Evolutionary conservation across 305 asterid species (phyloP).

Genomic region (Fraxinus angustifolia): DNA sequence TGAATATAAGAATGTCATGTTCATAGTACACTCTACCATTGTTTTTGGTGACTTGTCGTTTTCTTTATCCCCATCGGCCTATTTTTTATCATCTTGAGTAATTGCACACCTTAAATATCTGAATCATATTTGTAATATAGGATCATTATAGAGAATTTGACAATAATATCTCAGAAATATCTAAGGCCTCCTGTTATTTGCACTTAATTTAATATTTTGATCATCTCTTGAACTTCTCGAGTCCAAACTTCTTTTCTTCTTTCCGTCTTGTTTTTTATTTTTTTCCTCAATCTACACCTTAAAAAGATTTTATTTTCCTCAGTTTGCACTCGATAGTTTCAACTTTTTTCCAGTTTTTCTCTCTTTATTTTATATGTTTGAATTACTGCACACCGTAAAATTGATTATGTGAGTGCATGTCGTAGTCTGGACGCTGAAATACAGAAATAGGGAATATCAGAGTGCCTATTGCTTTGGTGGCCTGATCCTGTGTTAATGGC

Average conservation of each 20-base stretch:
- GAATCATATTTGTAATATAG: slow-evolving; percentile 18
- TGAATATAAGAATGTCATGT: slow-evolving; percentile 34
- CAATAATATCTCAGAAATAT: slow-evolving; percentile 6
- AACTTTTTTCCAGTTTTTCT: neutral
- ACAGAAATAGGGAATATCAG: neutral
- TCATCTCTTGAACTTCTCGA: neutral
- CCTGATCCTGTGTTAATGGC: neutral
- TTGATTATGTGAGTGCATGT: neutral
- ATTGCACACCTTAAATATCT: slow-evolving; percentile 22
- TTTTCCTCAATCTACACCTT: neutral
- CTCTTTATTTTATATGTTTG: neutral
- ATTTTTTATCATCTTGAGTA: slow-evolving; percentile 21
- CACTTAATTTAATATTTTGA: neutral
- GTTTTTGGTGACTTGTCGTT: slow-evolving; percentile 45
- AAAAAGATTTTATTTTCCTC: neutral
- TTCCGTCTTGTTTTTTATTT: neutral
- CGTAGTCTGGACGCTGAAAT: neutral
- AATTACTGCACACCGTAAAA: neutral
- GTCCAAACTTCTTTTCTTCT: slow-evolving; percentile 7
- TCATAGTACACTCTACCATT: slow-evolving; percentile 30
- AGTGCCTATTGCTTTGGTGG: neutral
- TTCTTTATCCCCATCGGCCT: slow-evolving; percentile 30
- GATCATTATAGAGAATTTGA: slow-evolving; percentile 26
- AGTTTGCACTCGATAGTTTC: neutral
- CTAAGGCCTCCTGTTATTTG: slow-evolving; percentile 18